phyloP scores from a whole-genome alignment of 78 protist species.

The Chrysochromulina parva region DNA sequence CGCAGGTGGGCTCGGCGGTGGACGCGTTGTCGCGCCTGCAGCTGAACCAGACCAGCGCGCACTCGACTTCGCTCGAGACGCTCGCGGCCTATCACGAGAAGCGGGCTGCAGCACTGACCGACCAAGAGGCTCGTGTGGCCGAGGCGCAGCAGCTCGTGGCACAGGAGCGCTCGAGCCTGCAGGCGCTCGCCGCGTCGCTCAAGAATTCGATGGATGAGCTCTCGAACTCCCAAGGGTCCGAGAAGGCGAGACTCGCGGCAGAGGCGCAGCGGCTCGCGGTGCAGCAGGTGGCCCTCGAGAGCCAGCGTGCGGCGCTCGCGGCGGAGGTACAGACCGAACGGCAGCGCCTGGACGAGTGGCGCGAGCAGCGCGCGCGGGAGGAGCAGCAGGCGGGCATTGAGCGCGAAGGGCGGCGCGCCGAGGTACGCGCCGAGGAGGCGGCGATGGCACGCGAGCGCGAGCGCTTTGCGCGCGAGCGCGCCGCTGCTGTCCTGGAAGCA shows the following conservation, averaged over 20 bases:
- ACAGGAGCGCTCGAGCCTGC: not conserved
- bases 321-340: not conserved
- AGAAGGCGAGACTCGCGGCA: not conserved
- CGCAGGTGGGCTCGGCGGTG: not conserved
- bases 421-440: not conserved
- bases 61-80: not conserved
- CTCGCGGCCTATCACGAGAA: not conserved
- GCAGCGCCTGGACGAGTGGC: not conserved
- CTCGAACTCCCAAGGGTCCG: not conserved
- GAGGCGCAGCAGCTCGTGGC: not conserved
- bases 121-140: not conserved
- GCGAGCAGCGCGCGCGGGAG: not conserved
- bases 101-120: not conserved
- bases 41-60: not conserved
- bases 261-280: no score
- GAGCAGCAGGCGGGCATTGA: not conserved
- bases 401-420: not conserved
- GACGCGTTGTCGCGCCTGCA: not conserved
- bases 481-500: not conserved
- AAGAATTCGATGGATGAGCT: not conserved
- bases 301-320: not conserved
- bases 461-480: not conserved
- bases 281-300: not conserved
- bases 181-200: not conserved
- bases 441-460: not conserved